Percentiles rank a stretch among this genome's conserved stretches.
These are phyloP conservation scores for Mucor piriformis DNA, from an alignment of 371 early-diverging fungal species.

Conservation along the genomic window DNA sequence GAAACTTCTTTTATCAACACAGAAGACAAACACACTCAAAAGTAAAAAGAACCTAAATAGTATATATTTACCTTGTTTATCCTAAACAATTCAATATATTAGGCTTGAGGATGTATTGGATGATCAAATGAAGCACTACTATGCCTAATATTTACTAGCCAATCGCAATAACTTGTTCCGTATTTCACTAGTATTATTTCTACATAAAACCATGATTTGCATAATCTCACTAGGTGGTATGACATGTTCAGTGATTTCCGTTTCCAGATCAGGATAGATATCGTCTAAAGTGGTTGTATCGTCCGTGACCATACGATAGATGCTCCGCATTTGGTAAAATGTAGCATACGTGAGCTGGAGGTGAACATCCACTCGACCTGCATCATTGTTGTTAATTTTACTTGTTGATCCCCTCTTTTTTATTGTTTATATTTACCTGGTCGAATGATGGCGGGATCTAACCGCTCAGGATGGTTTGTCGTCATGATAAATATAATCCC, in stretches of 20 bases:
- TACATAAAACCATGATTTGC: background rate
- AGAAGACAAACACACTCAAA: background rate
- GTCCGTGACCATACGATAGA: background rate
- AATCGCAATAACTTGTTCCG: background rate
- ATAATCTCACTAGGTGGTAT: background rate
- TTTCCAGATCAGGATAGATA: background rate
- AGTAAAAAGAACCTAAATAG: background rate
- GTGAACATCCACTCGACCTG: background rate
- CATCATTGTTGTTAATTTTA: too few species aligned
- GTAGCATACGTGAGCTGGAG: background rate
- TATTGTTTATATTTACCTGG: background rate
- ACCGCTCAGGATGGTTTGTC: background rate
- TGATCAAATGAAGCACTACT: background rate
- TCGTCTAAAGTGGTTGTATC: background rate
- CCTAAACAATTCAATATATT: background rate
- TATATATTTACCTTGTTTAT: background rate
- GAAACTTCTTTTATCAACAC: background rate
- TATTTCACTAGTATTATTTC: background rate
- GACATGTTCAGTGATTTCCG: background rate
- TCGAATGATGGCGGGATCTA: background rate
- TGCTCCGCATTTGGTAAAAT: background rate
- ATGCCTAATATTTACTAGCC: background rate
- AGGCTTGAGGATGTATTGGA: background rate
- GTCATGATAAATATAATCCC: conserved; percentile 85
- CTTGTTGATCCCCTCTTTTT: too few species aligned